These are phyloP conservation scores for Citrus sp. DNA, from an alignment of 345 rosid species.

Conservation along the genomic window DNA sequence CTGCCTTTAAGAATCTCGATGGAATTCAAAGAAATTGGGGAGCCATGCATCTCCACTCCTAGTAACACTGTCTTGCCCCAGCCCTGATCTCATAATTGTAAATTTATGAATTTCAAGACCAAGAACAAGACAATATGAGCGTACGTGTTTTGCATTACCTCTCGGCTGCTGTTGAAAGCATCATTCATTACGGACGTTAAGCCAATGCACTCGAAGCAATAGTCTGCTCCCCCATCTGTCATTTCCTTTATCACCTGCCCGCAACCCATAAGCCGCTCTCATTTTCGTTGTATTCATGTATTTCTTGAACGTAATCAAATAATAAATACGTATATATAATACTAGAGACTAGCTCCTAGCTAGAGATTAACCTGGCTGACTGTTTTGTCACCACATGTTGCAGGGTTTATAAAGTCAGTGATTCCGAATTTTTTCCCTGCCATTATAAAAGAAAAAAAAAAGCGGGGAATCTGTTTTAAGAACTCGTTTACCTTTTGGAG, in stretches of 20 bases:
- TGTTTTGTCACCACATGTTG: slow-evolving; percentile 35
- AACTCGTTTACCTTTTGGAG: background rate
- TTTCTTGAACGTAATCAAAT: no score
- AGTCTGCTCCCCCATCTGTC: slow-evolving; percentile 72
- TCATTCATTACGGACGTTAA: slow-evolving; percentile 46
- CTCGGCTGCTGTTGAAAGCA: slow-evolving; percentile 50
- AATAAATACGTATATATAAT: no score
- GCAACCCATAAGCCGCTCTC: background rate
- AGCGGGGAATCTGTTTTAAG: background rate
- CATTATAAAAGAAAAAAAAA: background rate
- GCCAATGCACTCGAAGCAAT: slow-evolving; percentile 77
- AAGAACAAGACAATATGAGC: background rate
- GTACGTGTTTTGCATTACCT: slow-evolving; percentile 13
- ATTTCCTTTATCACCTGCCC: slow-evolving; percentile 55
- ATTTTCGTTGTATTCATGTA: no score
- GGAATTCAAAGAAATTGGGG: slow-evolving; percentile 30
- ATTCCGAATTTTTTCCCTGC: slow-evolving; percentile 59
- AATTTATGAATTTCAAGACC: background rate
- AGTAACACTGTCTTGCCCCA: slow-evolving; percentile 64
- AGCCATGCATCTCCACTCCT: slow-evolving; percentile 39
- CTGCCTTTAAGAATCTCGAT: slow-evolving; percentile 41
- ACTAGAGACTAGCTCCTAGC: background rate
- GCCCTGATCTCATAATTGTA: slow-evolving; percentile 32
- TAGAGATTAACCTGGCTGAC: slow-evolving; percentile 36
- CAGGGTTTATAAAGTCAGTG: slow-evolving; percentile 65